phyloP scores from a whole-genome alignment of 768 basidiomycete genomes.

The Trametes cubensis region DNA sequence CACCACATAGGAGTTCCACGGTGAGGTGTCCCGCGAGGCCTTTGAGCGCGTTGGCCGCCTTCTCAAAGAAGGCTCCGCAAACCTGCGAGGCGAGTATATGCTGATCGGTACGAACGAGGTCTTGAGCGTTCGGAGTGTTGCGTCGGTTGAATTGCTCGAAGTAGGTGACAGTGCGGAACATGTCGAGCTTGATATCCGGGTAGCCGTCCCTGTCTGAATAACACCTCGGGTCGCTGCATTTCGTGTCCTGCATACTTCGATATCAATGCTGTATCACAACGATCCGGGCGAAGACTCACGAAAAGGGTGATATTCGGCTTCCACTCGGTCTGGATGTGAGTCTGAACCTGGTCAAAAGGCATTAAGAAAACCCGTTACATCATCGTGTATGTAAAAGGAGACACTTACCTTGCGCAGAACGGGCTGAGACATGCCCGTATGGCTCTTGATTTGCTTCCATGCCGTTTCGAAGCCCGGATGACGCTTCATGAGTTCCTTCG shows the following conservation, averaged over 20 bases:
- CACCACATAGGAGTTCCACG: constrained; percentile 37
- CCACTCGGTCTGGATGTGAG: constrained; percentile 11
- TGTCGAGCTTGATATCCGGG: background rate
- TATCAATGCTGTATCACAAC: too few species aligned
- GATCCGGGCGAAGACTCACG: constrained; percentile 13
- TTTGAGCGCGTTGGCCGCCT: constrained; percentile 30
- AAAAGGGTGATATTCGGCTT: constrained; percentile 20
- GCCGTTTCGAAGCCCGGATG: constrained; percentile 32
- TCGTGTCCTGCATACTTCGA: background rate
- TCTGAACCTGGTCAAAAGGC: background rate
- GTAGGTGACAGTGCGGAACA: background rate
- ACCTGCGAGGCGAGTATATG: background rate
- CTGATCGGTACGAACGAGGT: background rate
- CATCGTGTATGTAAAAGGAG: background rate
- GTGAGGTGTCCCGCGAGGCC: constrained; percentile 30
- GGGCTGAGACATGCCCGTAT: background rate
- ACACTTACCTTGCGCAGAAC: constrained; percentile 4
- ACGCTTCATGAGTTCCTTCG: constrained; percentile 27
- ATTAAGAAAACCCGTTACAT: background rate
- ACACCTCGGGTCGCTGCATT: background rate
- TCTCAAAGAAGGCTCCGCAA: constrained; percentile 34
- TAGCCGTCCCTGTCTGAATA: constrained; percentile 7
- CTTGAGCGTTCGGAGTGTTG: background rate
- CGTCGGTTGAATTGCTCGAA: constrained; percentile 5
- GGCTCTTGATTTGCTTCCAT: background rate